These are phyloP conservation scores for Talaromyces funiculosus DNA, from an alignment of 2,329 filamentous ascomycete species.

Conservation along the genomic window DNA sequence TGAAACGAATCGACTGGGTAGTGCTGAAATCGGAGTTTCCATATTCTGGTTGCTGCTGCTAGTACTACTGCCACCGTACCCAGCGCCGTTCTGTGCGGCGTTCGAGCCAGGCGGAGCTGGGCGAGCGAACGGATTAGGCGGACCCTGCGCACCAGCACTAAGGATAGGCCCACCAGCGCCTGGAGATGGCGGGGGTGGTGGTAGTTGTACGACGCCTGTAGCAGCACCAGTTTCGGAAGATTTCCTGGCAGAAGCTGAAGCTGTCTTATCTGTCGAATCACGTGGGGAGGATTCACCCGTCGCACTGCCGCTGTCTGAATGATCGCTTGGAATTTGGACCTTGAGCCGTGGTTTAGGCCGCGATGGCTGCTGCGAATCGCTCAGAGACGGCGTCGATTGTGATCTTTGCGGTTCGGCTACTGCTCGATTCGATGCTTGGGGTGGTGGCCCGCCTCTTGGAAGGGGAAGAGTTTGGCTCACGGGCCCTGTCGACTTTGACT, in stretches of 20 bases:
- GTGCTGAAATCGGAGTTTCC: conserved; percentile 83
- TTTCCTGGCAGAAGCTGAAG: conserved; percentile 53
- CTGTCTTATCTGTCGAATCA: conserved; percentile 56
- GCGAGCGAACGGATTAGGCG: conserved; percentile 90
- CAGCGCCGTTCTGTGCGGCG: conserved; percentile 35
- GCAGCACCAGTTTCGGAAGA: conserved; percentile 54
- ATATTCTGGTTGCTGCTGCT: conserved; percentile 33
- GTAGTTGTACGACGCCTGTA: conserved; percentile 66
- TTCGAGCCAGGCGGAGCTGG: conserved; percentile 62
- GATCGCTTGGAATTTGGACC: conserved; percentile 90
- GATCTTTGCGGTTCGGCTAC: conserved; percentile 40
- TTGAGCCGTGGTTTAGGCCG: conserved; percentile 76
- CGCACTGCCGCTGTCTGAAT: conserved; percentile 67
- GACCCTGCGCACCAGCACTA: conserved; percentile 85
- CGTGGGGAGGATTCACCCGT: conserved; percentile 65
- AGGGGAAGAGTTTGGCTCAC: conserved; percentile 46
- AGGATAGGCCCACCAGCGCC: conserved; percentile 59
- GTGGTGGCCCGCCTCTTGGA: conserved; percentile 48
- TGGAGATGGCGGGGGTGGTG: conserved; percentile 86
- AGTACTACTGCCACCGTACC: conserved; percentile 37
- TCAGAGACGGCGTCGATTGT: conserved; percentile 59
- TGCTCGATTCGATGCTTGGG: conserved; percentile 49
- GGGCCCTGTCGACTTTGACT: conserved; percentile 39
- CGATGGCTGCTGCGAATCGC: conserved; percentile 66
- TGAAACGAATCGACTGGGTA: conserved; percentile 85